Conservation (phyloP, 2,329 filamentous ascomycete species). For the Epichloe scottii region DNA sequence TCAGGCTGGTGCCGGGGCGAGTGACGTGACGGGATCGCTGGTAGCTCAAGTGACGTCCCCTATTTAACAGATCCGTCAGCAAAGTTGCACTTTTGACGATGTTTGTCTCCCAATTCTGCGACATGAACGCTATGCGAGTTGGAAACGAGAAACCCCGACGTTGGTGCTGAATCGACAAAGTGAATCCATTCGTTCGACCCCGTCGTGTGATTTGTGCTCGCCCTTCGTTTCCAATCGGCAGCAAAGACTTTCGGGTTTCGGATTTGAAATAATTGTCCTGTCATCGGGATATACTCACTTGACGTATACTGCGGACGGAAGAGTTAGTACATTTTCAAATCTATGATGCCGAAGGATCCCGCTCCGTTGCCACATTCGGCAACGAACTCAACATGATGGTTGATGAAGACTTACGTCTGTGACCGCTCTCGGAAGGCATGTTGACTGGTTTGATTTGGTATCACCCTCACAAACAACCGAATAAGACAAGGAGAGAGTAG, state of each 20-base stretch:
- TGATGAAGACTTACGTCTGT: constrained; percentile 60
- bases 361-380: neutral
- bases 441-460: constrained; percentile 42
- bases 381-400: neutral
- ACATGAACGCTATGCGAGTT: neutral
- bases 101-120: neutral
- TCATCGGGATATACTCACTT: constrained; percentile 51
- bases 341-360: constrained; percentile 22
- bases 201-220: neutral
- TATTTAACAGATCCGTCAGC: constrained; percentile 21
- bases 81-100: neutral
- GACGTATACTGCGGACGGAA: constrained; percentile 57
- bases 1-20: constrained; percentile 81
- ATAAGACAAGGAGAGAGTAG: constrained; percentile 26
- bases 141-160: neutral
- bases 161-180: neutral
- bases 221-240: neutral
- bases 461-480: constrained; percentile 35
- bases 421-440: constrained; percentile 80
- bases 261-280: neutral
- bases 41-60: constrained; percentile 97
- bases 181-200: neutral
- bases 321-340: neutral
- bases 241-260: neutral
- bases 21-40: constrained; percentile 88